A percentile compares a stretch with the other conserved stretches of the same genome.
Conservation (phyloP, 2,329 filamentous ascomycete genomes). For the Nothomitra cinnamomea region DNA sequence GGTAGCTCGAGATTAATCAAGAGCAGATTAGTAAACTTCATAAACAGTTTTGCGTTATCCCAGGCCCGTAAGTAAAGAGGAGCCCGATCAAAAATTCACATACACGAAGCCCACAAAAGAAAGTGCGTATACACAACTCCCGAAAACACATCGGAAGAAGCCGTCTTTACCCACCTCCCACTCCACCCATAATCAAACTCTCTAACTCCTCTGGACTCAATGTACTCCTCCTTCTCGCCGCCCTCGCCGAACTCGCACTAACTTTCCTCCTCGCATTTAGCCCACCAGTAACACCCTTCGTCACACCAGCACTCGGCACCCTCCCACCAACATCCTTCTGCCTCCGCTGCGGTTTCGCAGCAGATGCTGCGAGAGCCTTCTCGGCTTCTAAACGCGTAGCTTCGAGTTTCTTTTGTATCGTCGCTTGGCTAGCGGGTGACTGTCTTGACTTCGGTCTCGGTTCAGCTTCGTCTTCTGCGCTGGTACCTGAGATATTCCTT, state of each 20-base stretch:
- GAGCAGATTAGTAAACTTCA: too few species aligned
- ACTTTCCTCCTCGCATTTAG: neutral
- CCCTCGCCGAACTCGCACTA: neutral
- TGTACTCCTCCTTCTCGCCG: conserved; percentile 37
- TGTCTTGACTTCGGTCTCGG: neutral
- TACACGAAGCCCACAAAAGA: too few species aligned
- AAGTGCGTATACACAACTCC: too few species aligned
- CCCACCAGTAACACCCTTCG: neutral
- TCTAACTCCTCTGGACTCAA: conserved; percentile 60
- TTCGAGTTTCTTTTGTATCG: neutral
- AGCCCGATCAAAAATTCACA: too few species aligned
- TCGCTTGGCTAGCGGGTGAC: too few species aligned
- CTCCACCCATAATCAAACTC: neutral
- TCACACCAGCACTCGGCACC: neutral
- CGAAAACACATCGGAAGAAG: too few species aligned
- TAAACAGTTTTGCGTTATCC: too few species aligned
- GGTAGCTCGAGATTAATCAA: too few species aligned
- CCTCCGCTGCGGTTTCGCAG: neutral
- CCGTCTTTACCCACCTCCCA: neutral
- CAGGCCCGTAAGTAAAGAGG: too few species aligned
- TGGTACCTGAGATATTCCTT: neutral
- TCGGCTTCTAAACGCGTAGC: neutral
- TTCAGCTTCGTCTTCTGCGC: neutral
- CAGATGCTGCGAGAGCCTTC: neutral
- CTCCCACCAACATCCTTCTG: neutral